Base-by-base conservation (phyloP, 805 yeast species). In the Candida loeiensis region DNA sequence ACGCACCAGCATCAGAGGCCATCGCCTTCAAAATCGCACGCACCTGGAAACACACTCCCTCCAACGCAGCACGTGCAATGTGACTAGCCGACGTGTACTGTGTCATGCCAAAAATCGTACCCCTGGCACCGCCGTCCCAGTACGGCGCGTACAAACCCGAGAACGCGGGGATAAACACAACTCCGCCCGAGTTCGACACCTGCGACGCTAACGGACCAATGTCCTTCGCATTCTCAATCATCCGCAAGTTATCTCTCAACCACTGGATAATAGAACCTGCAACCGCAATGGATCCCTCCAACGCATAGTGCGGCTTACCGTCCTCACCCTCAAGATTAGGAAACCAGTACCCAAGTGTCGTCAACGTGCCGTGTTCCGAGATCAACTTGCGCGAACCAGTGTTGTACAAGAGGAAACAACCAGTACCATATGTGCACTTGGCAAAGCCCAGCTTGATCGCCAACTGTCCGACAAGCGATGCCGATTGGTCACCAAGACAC, bases 361-460 rank as follows among this genome's bases (percentile, higher is more conserved):
- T 89, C 50, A 90, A 72, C 11, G 95, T 80, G 36, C 96, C 97
- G 56, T 85, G 80, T 25, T 77, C 71, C 24, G 90, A 79, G 25
- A 82, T 74, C 54, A 88, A 73, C 44, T 87, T 83, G 37, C 71
- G 63, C 33, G 69, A 62, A 43, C 98, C 98, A 2, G 95, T 85
- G 64, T 90, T 90, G 72, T 84, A 87, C 47, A 91, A 71, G 46
- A 90, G 64, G 71, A 90, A 90, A 60, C 95, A 86, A 46, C 98
- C 98, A 1, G 98, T 90, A 47, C 98, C 98, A 56, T 89, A 90
- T 8, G 98, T 90, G 72, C 95, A 88, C 64, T 90, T 90, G 33
- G 96, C 96, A 33, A 83, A 79, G 41, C 96, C 96, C 32, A 78
- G 74, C 47, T 77, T 73, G 53, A 88, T 78, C 1, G 96, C 96